Base-by-base conservation (phyloP, 1,139 yeast species). In the Taiozyma sp. region DNA sequence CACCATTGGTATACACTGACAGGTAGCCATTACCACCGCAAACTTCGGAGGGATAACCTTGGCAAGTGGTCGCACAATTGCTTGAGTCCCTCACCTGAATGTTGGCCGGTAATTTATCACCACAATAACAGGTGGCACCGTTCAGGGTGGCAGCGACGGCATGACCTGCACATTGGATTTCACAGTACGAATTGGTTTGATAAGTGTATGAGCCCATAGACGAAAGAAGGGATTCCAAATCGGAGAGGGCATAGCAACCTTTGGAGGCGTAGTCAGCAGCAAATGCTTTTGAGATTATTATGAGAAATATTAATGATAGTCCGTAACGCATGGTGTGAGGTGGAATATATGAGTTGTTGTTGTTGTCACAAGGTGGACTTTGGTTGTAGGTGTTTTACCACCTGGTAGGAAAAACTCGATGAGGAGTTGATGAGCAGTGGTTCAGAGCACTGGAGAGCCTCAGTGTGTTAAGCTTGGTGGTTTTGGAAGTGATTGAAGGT, bases 51-150 rank as follows among this genome's bases (percentile, higher is more conserved):
- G 76, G 76, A 64, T 77, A 84, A 5, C 89, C 89, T 45, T 66
- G 65, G 66, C 90, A 84, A 3, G 63, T 51, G 3, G 62, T 62
- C 50, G 74, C 60, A 68, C 90, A 84, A 47, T 73, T 66, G 28
- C 71, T 72, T 50, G 68, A 62, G 43, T 66, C 67, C n/a, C 64
- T 54, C 13, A 63, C 46, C 24, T 59, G 54, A 13, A 83, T 4
- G 42, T 26, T 46, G 50, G 48, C 11, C 41, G 55, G 45, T 47
- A 53, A 14, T 1, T 69, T 56, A 53, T 72, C 66, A 34, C 86
- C 88, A 66, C 90, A 84, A 62, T 74, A 82, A 61, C 90, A 83
- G 30, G 69, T 63, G 39, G 70, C 64, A 4, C 88, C 88, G 51
- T 71, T 60, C 13, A 71, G 63, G 41, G 80, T 63, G 0, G 85